A percentile compares a stretch with the other conserved stretches of the same genome.
Conservation (phyloP, 1,284 basidiomycete species). For the Ganoderma boninense region DNA sequence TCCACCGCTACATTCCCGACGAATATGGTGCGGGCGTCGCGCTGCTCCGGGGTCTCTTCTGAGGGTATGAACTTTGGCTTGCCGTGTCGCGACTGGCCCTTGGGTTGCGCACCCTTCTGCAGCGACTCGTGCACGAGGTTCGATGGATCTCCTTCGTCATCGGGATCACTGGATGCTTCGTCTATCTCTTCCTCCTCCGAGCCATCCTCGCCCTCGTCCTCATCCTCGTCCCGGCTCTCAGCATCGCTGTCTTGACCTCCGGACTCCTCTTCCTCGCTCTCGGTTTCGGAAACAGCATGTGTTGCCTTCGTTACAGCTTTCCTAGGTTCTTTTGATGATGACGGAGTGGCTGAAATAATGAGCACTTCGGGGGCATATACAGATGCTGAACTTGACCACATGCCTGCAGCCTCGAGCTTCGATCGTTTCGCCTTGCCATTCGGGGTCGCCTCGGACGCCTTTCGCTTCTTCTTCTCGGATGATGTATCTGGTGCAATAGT, state of each 20-base stretch:
- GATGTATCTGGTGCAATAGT: background rate
- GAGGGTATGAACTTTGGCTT: conserved; percentile 59
- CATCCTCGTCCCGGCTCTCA: conserved; percentile 6
- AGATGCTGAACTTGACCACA: background rate
- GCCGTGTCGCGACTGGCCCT: conserved; percentile 30
- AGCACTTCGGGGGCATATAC: background rate
- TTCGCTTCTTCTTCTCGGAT: conserved; percentile 39
- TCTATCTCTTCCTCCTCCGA: conserved; percentile 5
- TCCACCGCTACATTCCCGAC: conserved; percentile 91
- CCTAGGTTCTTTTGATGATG: conserved; percentile 16
- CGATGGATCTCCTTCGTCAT: conserved; percentile 48
- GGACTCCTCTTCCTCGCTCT: conserved; percentile 16
- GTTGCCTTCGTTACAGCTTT: conserved; percentile 11
- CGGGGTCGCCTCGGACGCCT: conserved; percentile 22
- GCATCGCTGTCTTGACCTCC: background rate
- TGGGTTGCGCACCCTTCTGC: conserved; percentile 20
- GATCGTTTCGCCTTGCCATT: conserved; percentile 30
- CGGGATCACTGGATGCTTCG: conserved; percentile 34
- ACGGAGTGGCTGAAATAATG: conserved; percentile 2
- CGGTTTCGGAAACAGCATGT: conserved; percentile 14
- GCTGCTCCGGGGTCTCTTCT: conserved; percentile 74
- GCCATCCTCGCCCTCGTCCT: conserved; percentile 18
- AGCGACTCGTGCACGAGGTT: conserved; percentile 58
- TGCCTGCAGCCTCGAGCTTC: conserved; percentile 26
- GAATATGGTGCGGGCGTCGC: conserved; percentile 89